Base-by-base conservation (phyloP, 805 yeast species). In the Lachancea dasiensis region DNA sequence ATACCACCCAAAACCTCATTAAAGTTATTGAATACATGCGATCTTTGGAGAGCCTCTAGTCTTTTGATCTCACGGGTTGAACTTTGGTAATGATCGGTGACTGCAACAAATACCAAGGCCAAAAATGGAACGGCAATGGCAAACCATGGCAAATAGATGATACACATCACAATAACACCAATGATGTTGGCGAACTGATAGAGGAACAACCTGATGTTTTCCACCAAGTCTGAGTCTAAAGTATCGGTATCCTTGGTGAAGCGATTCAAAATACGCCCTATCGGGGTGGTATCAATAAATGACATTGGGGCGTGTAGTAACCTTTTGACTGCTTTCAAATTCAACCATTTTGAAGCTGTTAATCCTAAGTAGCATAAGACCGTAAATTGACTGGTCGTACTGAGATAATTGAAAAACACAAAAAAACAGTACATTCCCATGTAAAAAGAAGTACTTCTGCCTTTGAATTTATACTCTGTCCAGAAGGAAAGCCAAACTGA, bases 241-340 rank as follows among this genome's bases (percentile, higher is more conserved):
- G 79, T 78, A 56, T 86, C 95, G 0, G 92, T 81, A 58, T 86
- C 96, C 50, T 85, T 85, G 2, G 95, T 85, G 56, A 86, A 86
- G 46, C 95, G 68, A 60, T 85, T 86, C 53, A 86, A 67, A 42
- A 86, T 80, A 51, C 95, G 73, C 3, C 96, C 95, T 61, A 84
- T 68, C 2, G 96, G 96, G 0, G 94, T 82, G 4, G 86, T 78
- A 57, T 86, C 95, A 66, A 86, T 74, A 53, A 73, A 86, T 0
- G 81, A 63, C 90, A 85, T 83, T 28, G 95, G 95, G 1, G 92
- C 79, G 44, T 79, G 79, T 43, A 86, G 62, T 13, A 86, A 66
- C 30, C 70, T 71, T 29, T 71, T 61, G 22, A 80, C 68, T 3
- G 95, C 87, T 31, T 50, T 48, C 24, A 79, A 62, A 50, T 84